Conservation (phyloP, 768 basidiomycete genomes). For the Mycena rebaudengoi region DNA sequence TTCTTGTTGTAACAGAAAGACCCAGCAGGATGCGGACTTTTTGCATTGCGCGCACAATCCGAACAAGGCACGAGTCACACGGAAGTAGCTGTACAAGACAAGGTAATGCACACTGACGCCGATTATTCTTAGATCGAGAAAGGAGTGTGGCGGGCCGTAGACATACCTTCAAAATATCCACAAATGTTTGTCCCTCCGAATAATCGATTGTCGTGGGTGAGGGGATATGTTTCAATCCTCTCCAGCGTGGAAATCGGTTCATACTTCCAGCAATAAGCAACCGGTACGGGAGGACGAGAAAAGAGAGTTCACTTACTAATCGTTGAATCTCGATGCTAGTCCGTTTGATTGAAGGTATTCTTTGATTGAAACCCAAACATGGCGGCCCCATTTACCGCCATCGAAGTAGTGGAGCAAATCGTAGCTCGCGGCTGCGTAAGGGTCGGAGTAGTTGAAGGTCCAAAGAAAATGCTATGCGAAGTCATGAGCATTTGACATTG, state of each 20-base stretch:
- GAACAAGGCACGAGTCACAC: constrained; percentile 1
- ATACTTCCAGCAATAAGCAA: not conserved
- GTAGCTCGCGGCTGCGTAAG: constrained; percentile 6
- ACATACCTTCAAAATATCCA: constrained; percentile 13
- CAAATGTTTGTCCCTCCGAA: constrained; percentile 7
- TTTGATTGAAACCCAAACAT: constrained; percentile 10
- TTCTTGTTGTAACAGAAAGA: constrained; percentile 1
- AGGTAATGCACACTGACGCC: constrained; percentile 2
- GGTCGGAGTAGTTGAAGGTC: constrained; percentile 12
- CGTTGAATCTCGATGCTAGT: constrained; percentile 12
- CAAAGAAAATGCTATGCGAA: constrained; percentile 7
- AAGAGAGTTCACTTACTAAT: not conserved
- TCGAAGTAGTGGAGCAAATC: constrained; percentile 19
- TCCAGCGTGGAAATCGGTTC: constrained; percentile 6
- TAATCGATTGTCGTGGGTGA: constrained; percentile 16
- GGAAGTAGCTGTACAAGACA: constrained; percentile 15
- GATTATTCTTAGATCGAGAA: not conserved
- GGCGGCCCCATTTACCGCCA: constrained; percentile 15
- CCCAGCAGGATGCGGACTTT: constrained; percentile 7
- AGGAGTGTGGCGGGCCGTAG: not conserved
- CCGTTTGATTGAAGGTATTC: constrained; percentile 5
- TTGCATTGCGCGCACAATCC: constrained; percentile 2
- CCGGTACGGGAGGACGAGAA: not conserved
- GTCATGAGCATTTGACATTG: not conserved
- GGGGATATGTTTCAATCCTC: constrained; percentile 1